Base-by-base conservation (phyloP, 1,139 yeast species). In the Blastobotrys raffinosifermentans region DNA sequence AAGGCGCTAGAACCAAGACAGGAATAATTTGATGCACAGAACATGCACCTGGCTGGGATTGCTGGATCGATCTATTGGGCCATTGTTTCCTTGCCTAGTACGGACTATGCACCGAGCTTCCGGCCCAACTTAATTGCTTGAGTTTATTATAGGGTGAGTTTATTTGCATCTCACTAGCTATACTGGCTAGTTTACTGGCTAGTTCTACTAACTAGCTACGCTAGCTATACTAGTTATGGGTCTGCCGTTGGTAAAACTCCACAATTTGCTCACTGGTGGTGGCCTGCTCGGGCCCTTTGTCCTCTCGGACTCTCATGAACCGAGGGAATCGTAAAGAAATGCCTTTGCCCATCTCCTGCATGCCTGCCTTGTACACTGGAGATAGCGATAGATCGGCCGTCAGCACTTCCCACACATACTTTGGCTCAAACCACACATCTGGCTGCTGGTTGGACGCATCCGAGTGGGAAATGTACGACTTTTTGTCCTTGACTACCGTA, bases 381-480 rank as follows among this genome's bases (percentile, higher is more conserved):
- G 95, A 83, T 40, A 91, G 72, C 0, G 96, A 86, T 37, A 91
- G 69, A 62, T 91, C 98, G 0, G 99, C 99, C 0, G 95, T 85
- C 44, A 87, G 70, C 1, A 91, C 95, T 61, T 91, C 99, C 67
- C 94, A 89, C 4, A 91, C 70, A 33, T 70, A 65, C 0, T 81
- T 72, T 3, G 99, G 97, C 52, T 91, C 96, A 55, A 91, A 84
- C 98, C 98, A 91, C 9, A 91, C 91, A 58, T 91, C 97, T 0
- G 98, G 97, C 22, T 79, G 69, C 47, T 71, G 73, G 30, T 60
- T 57, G 1, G 57, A 45, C 4, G 70, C 68, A 3, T 71, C 63
- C 55, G 84, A 94, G 54, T 77, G 86, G 2, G 79, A 70, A 46
- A 75, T 77, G 39, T 81, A 83, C 0, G 84, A 69, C 48, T 80